Evolutionary conservation across 345 rosid species (phyloP), one percentile per base, ranked within the genome.

Genomic region (Moricandia moricandioides): DNA sequence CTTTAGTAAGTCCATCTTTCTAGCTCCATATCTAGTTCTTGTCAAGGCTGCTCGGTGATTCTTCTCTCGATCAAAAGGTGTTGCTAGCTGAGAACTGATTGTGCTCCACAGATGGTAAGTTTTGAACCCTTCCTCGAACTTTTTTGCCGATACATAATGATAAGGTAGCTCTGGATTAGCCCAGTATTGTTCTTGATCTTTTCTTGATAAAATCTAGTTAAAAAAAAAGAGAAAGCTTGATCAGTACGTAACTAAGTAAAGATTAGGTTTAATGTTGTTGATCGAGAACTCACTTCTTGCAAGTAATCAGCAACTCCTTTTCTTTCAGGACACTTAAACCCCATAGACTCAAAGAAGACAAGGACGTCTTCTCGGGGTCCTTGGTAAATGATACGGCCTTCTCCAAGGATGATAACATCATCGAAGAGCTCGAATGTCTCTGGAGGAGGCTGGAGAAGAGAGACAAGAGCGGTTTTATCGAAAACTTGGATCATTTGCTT

Each of bases 361-460:
- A 88, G 84, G 10, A 86, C 82, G 10, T 82, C 37, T 65, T 87
- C 89, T 0, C 90, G 83, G 4, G 89, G 89, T 26, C 93, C 96
- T 29, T 90, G 96, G 80, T 87, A 90, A 39, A 88, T 80, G 5
- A 91, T 82, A 57, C 81, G 87, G 11, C 93, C 85, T 73, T 91
- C 91, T 3, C 92, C 85, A 34, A 89, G 73, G 61, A 91, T 87
- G 33, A 91, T 82, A 58, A 91, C 80, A 64, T 91, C 94, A 73
- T 91, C 92, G 11, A 89, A 91, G 16, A 91, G 86, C 76, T 87
- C 77, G 7, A 85, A 91, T 51, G 95, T 91, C 74, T 89, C 97
- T 0, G 91, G 92, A 29, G 95, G 89, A 12, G 95, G 97, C 79
- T 91, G 94, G 27, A 91, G 95, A 58, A 91, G 97, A 40, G 97